These are phyloP conservation scores for Phalaenopsis hybrid DNA, from an alignment of 116 monocot species.

Conservation along the genomic window DNA sequence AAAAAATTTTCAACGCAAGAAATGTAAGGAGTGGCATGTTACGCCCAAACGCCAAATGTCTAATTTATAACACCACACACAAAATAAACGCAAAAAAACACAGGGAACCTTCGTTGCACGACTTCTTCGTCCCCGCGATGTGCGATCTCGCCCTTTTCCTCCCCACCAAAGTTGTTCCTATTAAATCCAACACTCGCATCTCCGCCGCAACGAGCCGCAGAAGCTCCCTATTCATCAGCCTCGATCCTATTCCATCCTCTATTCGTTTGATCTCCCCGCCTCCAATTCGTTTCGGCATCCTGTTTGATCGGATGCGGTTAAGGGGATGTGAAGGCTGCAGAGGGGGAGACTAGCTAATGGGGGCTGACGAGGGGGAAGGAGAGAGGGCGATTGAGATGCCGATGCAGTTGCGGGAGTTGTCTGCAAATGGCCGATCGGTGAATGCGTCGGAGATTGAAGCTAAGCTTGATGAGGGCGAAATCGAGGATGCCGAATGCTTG, in stretches of 20 bases:
- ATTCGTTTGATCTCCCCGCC: neutral
- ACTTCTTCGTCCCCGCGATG: constrained; percentile 5
- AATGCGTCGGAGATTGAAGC: constrained; percentile 29
- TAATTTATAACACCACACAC: too few species aligned
- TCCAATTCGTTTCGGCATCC: neutral
- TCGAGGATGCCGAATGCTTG: constrained; percentile 47
- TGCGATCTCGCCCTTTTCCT: constrained; percentile 1
- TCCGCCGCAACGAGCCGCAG: neutral
- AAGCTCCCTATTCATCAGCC: neutral
- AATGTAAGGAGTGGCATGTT: too few species aligned
- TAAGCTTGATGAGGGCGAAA: constrained; percentile 43
- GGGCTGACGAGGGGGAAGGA: neutral
- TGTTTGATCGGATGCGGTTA: neutral
- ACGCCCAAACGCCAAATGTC: too few species aligned
- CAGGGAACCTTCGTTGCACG: neutral
- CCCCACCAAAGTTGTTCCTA: neutral
- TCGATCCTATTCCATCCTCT: neutral
- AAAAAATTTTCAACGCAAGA: too few species aligned
- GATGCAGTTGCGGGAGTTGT: constrained; percentile 8
- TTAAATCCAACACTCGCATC: neutral
- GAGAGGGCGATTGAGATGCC: constrained; percentile 4
- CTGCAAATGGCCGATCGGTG: constrained; percentile 26
- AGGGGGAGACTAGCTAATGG: constrained; percentile 2
- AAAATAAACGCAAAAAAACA: neutral
- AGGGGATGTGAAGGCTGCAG: neutral